phyloP scores from a whole-genome alignment of 495 filamentous ascomycete genomes.

The Thozetella sp. region DNA sequence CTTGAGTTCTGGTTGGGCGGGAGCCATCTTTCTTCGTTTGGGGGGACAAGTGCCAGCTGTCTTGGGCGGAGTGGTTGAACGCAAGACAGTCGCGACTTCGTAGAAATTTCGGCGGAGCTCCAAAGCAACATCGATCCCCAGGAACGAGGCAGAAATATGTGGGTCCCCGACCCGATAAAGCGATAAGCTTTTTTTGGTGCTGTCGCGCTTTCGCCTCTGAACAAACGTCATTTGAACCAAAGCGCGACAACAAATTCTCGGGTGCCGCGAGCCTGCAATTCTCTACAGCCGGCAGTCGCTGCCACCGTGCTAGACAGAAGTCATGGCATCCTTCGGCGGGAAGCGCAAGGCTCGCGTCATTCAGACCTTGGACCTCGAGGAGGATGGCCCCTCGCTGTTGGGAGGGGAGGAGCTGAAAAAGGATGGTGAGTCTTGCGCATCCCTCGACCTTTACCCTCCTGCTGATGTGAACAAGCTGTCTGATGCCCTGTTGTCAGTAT shows the following conservation, averaged over 20 bases:
- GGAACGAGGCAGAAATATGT: too few species aligned
- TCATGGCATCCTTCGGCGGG: slow-evolving; percentile 64
- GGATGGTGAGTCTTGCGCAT: slow-evolving; percentile 24
- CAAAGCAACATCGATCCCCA: too few species aligned
- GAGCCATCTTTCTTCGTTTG: slow-evolving; percentile 74
- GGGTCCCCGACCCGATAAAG: too few species aligned
- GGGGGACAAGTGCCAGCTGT: slow-evolving; percentile 13
- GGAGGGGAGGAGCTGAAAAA: slow-evolving; percentile 30
- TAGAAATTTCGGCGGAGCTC: slow-evolving; percentile 2
- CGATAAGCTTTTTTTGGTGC: too few species aligned
- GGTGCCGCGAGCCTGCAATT: too few species aligned
- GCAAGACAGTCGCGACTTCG: neutral
- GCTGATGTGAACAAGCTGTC: slow-evolving; percentile 35
- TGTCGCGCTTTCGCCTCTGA: too few species aligned
- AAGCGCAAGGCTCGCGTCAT: slow-evolving; percentile 78
- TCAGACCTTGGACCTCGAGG: slow-evolving; percentile 67
- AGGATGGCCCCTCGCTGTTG: slow-evolving; percentile 28
- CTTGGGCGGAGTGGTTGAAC: slow-evolving; percentile 2
- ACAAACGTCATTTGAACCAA: too few species aligned
- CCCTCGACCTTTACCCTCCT: slow-evolving; percentile 13
- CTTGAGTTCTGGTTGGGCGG: slow-evolving; percentile 98
- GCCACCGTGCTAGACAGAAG: neutral
- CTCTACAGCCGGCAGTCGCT: too few species aligned
- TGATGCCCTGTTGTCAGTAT: slow-evolving; percentile 32
- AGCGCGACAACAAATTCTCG: too few species aligned